These are phyloP conservation scores for Silybum marianum DNA, from an alignment of 129 eudicot species.

Conservation along the genomic window DNA sequence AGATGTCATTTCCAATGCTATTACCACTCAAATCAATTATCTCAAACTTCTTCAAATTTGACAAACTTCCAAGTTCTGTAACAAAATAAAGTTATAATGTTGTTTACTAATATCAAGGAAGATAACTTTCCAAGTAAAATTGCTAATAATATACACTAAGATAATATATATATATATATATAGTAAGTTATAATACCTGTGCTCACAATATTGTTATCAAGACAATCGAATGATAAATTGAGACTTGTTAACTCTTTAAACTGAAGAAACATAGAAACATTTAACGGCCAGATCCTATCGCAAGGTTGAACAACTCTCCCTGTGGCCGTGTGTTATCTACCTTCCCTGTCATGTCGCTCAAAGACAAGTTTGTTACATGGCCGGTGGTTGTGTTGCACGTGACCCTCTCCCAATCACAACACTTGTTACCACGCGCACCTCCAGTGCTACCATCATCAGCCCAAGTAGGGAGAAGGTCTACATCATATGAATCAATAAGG, in stretches of 20 bases:
- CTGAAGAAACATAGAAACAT: constrained; percentile 23
- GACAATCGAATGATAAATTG: neutral
- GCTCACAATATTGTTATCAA: neutral
- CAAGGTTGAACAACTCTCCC: neutral
- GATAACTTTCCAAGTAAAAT: neutral
- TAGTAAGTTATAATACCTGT: constrained; percentile 15
- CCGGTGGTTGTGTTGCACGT: constrained; percentile 13
- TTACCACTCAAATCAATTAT: neutral
- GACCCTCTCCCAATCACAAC: constrained; percentile 33
- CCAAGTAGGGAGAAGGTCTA: neutral
- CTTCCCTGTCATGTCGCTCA: neutral
- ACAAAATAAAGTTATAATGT: neutral
- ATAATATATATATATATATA: neutral
- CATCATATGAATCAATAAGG: constrained; percentile 5
- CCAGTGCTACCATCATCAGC: neutral
- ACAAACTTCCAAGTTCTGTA: neutral
- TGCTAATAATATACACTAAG: neutral
- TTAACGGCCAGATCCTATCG: neutral
- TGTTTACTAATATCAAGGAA: neutral
- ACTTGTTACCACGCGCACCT: neutral
- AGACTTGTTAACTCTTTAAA: constrained; percentile 30
- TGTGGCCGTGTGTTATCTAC: neutral
- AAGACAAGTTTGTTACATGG: neutral
- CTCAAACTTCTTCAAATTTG: constrained; percentile 22
- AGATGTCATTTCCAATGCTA: neutral